phyloP scores from a whole-genome alignment of 2,329 filamentous ascomycete species.

The Curvularia hawaiiensis region DNA sequence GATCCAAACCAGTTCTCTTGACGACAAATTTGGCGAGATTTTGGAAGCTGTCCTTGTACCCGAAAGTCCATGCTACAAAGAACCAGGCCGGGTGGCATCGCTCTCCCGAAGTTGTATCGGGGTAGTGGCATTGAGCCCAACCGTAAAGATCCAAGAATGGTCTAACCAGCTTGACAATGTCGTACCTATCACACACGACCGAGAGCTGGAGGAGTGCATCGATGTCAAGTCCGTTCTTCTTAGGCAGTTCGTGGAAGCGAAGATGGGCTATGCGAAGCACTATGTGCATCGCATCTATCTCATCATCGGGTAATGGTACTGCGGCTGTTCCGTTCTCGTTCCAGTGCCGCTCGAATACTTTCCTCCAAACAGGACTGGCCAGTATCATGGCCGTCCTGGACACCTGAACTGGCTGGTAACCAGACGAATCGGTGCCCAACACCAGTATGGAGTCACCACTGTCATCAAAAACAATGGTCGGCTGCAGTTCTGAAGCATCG shows the following conservation, averaged over 20 bases:
- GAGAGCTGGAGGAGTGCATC: slow-evolving; percentile 31
- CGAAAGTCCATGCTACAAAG: slow-evolving; percentile 24
- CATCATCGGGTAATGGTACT: slow-evolving; percentile 27
- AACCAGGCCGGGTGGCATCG: slow-evolving; percentile 16
- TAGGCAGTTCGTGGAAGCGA: slow-evolving; percentile 12
- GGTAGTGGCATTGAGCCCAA: slow-evolving; percentile 16
- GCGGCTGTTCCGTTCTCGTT: slow-evolving; percentile 22
- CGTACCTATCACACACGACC: slow-evolving; percentile 41
- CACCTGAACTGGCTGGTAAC: slow-evolving; percentile 17
- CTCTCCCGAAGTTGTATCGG: slow-evolving; percentile 7
- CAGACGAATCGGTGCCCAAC: slow-evolving; percentile 11
- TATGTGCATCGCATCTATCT: slow-evolving; percentile 13
- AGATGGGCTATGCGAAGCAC: slow-evolving; percentile 13
- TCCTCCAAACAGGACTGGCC: slow-evolving; percentile 28
- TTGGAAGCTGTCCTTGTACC: slow-evolving; percentile 21
- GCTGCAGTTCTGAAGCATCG: slow-evolving; percentile 9
- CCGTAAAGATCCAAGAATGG: slow-evolving; percentile 19
- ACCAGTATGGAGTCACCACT: slow-evolving; percentile 16
- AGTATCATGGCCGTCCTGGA: slow-evolving; percentile 20
- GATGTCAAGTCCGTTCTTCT: slow-evolving; percentile 21
- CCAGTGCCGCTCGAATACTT: slow-evolving; percentile 23
- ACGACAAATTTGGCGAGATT: slow-evolving; percentile 11
- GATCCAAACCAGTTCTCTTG: slow-evolving; percentile 10
- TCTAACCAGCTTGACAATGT: slow-evolving; percentile 31
- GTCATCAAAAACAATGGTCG: slow-evolving; percentile 13